Conservation (phyloP, 108 stramenopile species). For the Aurantiochytrium sp. region DNA sequence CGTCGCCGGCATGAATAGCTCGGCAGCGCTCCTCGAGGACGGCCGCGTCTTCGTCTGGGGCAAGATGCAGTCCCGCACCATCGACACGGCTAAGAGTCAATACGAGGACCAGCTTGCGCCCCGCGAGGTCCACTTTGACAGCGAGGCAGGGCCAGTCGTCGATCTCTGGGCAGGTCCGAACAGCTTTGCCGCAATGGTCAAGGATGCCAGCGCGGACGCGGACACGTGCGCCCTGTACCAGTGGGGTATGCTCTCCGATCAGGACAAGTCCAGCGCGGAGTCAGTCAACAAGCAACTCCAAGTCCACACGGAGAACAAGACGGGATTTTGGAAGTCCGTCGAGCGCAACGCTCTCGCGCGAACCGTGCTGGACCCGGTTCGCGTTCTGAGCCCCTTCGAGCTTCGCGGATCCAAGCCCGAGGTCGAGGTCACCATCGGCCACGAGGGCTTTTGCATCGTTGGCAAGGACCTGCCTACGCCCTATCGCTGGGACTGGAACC, state of each 20-base stretch:
- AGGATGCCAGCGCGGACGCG: neutral
- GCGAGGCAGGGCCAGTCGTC: neutral
- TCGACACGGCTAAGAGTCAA: neutral
- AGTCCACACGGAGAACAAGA: neutral
- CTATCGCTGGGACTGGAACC: neutral
- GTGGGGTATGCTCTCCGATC: neutral
- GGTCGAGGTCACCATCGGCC: neutral
- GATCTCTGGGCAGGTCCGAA: neutral
- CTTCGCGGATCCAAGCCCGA: neutral
- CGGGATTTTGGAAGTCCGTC: neutral
- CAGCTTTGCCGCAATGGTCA: neutral
- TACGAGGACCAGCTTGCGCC: conserved; percentile 1
- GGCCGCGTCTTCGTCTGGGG: conserved; percentile 21
- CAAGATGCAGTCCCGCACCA: neutral
- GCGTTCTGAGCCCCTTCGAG: neutral
- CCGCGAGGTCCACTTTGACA: neutral
- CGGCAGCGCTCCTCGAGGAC: neutral
- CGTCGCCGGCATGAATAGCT: neutral
- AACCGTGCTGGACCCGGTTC: neutral
- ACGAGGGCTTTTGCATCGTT: neutral
- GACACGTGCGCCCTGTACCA: neutral
- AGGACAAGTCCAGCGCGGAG: neutral
- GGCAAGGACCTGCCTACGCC: neutral
- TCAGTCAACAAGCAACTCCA: neutral
- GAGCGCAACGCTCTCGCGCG: neutral